These are phyloP conservation scores for Hirsutella thompsonii DNA, from an alignment of 2,329 filamentous ascomycete genomes.

Conservation along the genomic window DNA sequence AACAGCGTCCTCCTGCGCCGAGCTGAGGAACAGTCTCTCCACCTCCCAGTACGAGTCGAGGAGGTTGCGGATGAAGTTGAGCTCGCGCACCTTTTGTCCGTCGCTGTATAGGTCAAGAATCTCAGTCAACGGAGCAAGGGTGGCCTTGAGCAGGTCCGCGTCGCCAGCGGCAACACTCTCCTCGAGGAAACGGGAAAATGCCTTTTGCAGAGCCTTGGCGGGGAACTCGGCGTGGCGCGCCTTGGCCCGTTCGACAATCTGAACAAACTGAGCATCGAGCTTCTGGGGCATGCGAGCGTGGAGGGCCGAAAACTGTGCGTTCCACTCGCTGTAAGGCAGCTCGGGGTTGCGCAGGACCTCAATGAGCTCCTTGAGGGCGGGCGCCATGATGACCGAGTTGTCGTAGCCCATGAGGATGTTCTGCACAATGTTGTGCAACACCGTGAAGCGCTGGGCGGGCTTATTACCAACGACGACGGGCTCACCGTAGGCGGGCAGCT, in stretches of 20 bases:
- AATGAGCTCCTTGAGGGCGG: conserved; percentile 78
- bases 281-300: conserved; percentile 95
- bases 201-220: conserved; percentile 73
- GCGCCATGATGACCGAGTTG: conserved; percentile 91
- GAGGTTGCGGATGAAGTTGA: conserved; percentile 66
- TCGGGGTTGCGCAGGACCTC: conserved; percentile 80
- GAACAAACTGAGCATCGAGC: conserved; percentile 68
- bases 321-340: conserved; percentile 93
- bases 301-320: conserved; percentile 88
- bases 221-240: conserved; percentile 77
- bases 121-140: conserved; percentile 61
- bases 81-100: conserved; percentile 83
- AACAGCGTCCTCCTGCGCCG: conserved; percentile 86
- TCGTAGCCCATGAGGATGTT: conserved; percentile 92
- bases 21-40: conserved; percentile 77
- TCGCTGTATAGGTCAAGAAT: conserved; percentile 74
- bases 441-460: conserved; percentile 73
- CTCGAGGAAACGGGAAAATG: conserved; percentile 76
- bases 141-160: conserved; percentile 57
- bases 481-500: conserved; percentile 74
- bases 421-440: conserved; percentile 63
- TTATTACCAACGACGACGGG: conserved; percentile 85
- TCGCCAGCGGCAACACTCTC: conserved; percentile 68
- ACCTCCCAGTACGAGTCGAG: conserved; percentile 71
- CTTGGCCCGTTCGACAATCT: conserved; percentile 76